These are phyloP conservation scores for Cylindrotheca closterium DNA, from an alignment of 108 stramenopile genomes.

Conservation along the genomic window DNA sequence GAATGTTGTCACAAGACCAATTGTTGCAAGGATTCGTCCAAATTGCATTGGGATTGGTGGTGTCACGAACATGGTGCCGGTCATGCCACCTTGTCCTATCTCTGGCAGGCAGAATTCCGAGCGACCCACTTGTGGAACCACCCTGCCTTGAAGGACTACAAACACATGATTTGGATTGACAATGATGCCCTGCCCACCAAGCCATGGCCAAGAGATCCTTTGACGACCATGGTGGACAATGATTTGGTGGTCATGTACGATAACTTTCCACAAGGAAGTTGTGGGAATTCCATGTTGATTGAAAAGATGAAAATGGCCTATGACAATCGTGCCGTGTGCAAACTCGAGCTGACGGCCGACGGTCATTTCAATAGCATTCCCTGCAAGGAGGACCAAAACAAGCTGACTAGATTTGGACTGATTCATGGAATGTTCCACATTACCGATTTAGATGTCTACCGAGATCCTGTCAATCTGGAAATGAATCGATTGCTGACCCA, in stretches of 20 bases:
- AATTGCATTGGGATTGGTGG: background rate
- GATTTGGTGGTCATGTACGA: slow-evolving; percentile 29
- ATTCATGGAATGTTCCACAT: background rate
- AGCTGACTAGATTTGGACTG: background rate
- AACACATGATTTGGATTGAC: slow-evolving; percentile 57
- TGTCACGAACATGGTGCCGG: background rate
- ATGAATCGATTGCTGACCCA: background rate
- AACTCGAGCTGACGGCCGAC: background rate
- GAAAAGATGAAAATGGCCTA: background rate
- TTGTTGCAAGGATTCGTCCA: background rate
- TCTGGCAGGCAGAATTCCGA: slow-evolving; percentile 46
- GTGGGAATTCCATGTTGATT: background rate
- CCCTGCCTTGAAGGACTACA: slow-evolving; percentile 30
- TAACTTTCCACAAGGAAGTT: slow-evolving; percentile 12
- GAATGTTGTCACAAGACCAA: background rate
- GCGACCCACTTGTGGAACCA: slow-evolving; percentile 43
- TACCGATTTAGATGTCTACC: background rate
- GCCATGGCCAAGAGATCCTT: slow-evolving; percentile 36
- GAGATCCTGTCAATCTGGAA: background rate
- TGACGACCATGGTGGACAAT: slow-evolving; percentile 29
- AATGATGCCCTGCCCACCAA: slow-evolving; percentile 44
- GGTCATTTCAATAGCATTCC: background rate
- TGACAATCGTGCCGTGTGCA: slow-evolving; percentile 1
- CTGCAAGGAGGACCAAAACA: background rate
- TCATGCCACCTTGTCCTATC: slow-evolving; percentile 1